Percentiles rank a stretch among this genome's conserved stretches.
Evolutionary conservation across 2,329 filamentous ascomycete genomes (phyloP).

Genomic region (Calonectria pauciramosa): DNA sequence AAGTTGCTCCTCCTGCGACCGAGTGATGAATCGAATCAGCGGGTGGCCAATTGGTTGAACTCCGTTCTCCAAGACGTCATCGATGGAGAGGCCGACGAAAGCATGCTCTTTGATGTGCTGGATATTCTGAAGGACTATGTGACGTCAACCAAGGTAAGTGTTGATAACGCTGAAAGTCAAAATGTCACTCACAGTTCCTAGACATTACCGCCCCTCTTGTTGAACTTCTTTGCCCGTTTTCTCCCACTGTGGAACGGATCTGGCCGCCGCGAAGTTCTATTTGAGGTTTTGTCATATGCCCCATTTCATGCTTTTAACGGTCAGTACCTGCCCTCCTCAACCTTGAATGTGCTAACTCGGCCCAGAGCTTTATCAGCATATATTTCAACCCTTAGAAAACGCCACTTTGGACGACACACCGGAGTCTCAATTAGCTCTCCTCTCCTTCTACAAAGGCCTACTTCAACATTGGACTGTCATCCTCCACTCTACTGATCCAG

Average conservation of each 20-base stretch:
- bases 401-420: constrained; percentile 63
- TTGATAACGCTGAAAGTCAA: neutral
- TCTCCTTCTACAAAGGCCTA: constrained; percentile 77
- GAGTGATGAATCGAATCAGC: constrained; percentile 62
- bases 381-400: constrained; percentile 66
- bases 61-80: constrained; percentile 69
- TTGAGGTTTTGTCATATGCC: constrained; percentile 70
- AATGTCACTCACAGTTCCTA: constrained; percentile 38
- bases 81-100: constrained; percentile 63
- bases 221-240: constrained; percentile 66
- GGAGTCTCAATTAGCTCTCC: constrained; percentile 69
- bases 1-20: constrained; percentile 79
- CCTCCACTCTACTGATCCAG: constrained; percentile 56
- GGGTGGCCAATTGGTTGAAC: constrained; percentile 72
- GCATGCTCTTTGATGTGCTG: constrained; percentile 67
- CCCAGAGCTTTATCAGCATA: constrained; percentile 64
- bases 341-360: constrained; percentile 36
- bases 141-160: constrained; percentile 65
- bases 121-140: constrained; percentile 70
- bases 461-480: constrained; percentile 71
- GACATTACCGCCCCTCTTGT: constrained; percentile 63
- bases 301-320: constrained; percentile 70
- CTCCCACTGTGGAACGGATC: constrained; percentile 74
- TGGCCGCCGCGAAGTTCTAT: constrained; percentile 65
- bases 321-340: constrained; percentile 45